Conservation (phyloP, 2,329 filamentous ascomycete species). For the Botrytis medusae region DNA sequence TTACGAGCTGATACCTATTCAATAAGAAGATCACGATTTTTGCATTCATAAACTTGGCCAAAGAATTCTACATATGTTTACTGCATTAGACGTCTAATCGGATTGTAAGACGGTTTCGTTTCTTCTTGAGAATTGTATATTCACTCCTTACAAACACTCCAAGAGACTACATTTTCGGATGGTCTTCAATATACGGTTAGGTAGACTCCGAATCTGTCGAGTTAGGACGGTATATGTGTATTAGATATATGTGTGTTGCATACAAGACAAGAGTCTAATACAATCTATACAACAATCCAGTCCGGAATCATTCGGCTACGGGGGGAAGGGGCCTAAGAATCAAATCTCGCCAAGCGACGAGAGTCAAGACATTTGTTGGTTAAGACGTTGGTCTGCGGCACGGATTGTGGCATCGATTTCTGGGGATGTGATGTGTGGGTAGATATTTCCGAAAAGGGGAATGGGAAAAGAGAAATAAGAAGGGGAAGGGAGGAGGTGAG, state of each 20-base stretch:
- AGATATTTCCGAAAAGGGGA: background rate
- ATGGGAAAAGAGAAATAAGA: no score
- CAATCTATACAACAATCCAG: background rate
- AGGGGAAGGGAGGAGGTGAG: no score
- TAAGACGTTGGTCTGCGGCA: background rate
- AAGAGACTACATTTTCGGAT: background rate
- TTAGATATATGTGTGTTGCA: background rate
- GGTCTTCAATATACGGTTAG: background rate
- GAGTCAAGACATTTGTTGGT: background rate
- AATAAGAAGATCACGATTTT: background rate
- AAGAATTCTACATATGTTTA: background rate
- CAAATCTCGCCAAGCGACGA: background rate
- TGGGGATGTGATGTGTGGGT: background rate
- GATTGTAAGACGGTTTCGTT: background rate
- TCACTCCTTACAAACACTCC: background rate
- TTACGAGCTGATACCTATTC: constrained; percentile 11
- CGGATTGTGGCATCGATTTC: background rate
- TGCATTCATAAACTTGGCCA: background rate
- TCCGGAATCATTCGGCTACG: background rate
- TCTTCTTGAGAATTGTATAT: background rate
- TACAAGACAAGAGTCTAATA: background rate
- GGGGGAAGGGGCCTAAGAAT: background rate
- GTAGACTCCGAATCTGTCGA: background rate
- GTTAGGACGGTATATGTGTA: background rate
- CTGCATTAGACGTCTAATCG: background rate